Base-by-base conservation (phyloP, 352 stramenopile species). In the Pythium scleroteichum region DNA sequence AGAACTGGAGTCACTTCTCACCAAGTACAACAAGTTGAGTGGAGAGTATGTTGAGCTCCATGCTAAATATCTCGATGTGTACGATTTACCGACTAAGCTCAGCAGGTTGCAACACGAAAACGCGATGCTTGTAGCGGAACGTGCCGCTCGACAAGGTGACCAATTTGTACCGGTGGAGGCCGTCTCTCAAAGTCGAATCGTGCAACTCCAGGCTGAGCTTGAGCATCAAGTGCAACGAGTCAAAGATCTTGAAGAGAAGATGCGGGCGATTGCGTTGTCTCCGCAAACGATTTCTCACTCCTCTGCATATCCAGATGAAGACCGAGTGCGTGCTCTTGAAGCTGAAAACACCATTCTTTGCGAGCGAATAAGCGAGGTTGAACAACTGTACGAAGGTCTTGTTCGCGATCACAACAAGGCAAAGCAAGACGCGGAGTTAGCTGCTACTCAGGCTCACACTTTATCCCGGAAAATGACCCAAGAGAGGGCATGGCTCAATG, bases 371-470 rank as follows among this genome's bases (percentile, higher is more conserved):
- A 73, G 62, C 35, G 85, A 92, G 46, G 67, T 94, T 3, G 85
- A 94, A 57, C 82, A 92, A 54, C 58, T 90, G 0, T 94, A 90
- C 51, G 81, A 82, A 39, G 73, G 74, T 4, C 64, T 92, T n/a
- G 60, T 74, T 19, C 77, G 80, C 9, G 76, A 89, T 53, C 86
- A 81, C 33, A 41, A 62, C 12, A 87, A 80, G 50, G 84, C 88
- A 46, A 88, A 87, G 53, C 75, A 88, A 35, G 73, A 87, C 14
- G 80, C 80, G 10, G 66, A 76, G 9, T 53, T 92, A 2, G 85
- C 85, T 4, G 85, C 85, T 14, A 78, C 61, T 8, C 85, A 94
- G 39, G 80, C 82, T 1, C 85, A 90, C 39, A 66, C 69, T 3
- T 46, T 94, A 10, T 76, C 75, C 10, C 73, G 66, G 14, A 67